phyloP scores from a whole-genome alignment of 352 stramenopile genomes.

The Pythium sukuiense region DNA sequence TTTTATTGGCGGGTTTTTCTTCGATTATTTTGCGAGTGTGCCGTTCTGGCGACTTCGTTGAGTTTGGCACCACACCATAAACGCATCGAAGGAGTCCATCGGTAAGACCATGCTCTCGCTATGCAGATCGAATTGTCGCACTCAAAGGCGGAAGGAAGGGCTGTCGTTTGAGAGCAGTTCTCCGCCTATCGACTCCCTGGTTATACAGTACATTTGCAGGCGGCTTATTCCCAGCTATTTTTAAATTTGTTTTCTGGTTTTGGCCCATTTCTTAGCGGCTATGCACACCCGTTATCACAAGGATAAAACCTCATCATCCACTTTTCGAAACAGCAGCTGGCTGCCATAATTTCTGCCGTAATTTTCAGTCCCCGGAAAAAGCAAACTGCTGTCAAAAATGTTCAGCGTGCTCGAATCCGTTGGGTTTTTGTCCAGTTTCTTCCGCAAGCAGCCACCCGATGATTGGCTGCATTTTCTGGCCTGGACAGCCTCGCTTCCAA shows the following conservation, averaged over 20 bases:
- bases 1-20: background rate
- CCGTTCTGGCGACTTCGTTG: too few relatives aligned
- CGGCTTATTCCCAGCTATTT: background rate
- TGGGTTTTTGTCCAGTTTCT: conserved; percentile 8
- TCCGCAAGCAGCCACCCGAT: background rate
- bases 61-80: too few relatives aligned
- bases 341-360: background rate
- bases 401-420: background rate
- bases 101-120: too few relatives aligned
- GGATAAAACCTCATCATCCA: background rate
- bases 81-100: too few relatives aligned
- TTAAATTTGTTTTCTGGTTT: background rate
- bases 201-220: background rate
- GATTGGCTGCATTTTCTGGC: conserved; percentile 7
- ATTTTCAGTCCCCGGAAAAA: background rate
- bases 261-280: background rate
- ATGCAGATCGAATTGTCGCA: too few relatives aligned
- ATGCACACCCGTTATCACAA: background rate
- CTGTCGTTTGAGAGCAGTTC: too few relatives aligned
- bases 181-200: too few relatives aligned
- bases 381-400: background rate
- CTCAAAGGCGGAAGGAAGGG: too few relatives aligned
- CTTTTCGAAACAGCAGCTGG: background rate
- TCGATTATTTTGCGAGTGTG: background rate
- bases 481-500: background rate